Base-by-base conservation (phyloP, 2,329 filamentous ascomycete genomes). In the Cladophialophora immunda region DNA sequence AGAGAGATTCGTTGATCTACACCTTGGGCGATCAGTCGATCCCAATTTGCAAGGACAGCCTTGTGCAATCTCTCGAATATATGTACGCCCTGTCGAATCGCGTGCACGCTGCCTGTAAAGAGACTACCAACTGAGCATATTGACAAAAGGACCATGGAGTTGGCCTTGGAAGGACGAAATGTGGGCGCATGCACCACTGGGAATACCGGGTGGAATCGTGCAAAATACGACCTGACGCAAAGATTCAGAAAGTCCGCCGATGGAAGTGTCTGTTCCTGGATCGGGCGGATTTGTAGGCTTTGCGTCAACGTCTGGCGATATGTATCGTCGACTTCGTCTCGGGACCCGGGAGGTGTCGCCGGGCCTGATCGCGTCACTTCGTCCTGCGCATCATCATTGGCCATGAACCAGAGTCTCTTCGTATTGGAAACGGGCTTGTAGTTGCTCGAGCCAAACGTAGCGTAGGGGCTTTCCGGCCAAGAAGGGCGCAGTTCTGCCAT, bases 71-170 rank as follows among this genome's bases (percentile, higher is more conserved):
- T 62, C 55, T 77, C 75, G 58, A 77, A 77, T 7, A 77, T 70
- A 15, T 72, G 67, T 4, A 70, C 66, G 0, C 75, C 75, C 56
- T 76, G 75, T 2, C 71, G 64, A 15, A 73, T 53, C 5, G 76
- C 78, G 60, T 70, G 62, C 0, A 74, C 65, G 0, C 75, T 77
- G 7, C 78, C 78, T 1, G 77, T 71, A 34, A 79, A 78, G 1
- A 79, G 71, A 36, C 76, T 76, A 0, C 78, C 78, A 2, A 79
- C 67, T 0, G 78, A 79, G 62, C 78, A 80, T 15, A 80, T 76
- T 0, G 78, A 79, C 36, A 79, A 55, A 2, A 79, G 71, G 1
- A 80, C 65, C 25, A 78, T 68, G 7, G 76, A 76, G 38, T 72
- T 72, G 30, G 64, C 58, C 36, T 72, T 69, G 11, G 66, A 69